Conservation (phyloP, 179 eudicot genomes). For the Corrigiola litoralis region DNA sequence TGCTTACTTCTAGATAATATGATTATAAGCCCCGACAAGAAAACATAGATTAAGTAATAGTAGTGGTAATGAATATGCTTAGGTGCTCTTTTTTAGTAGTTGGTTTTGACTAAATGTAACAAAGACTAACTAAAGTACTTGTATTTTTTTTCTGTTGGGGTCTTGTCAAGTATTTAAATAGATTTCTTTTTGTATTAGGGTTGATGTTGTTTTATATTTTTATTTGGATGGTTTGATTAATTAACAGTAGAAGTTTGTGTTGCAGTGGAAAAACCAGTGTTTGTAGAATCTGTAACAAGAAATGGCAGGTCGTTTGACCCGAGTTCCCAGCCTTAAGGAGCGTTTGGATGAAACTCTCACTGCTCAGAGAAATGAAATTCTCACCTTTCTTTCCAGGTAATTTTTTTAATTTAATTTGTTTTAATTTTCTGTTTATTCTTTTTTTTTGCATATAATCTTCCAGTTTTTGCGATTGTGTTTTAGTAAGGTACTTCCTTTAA, state of each 20-base stretch:
- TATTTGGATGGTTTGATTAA: background rate
- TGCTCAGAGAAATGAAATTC: conserved; percentile 62
- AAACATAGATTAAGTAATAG: too few relatives aligned
- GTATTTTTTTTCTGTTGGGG: background rate
- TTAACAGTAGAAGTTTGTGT: background rate
- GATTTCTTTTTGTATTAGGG: background rate
- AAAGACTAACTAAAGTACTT: too few relatives aligned
- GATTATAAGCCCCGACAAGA: too few relatives aligned
- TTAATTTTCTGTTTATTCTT: background rate
- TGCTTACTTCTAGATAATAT: conserved; percentile 13
- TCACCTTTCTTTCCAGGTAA: conserved; percentile 57
- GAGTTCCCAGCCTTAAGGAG: conserved; percentile 62
- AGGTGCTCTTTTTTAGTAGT: background rate
- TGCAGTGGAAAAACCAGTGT: too few relatives aligned
- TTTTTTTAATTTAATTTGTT: background rate
- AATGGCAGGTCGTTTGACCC: conserved; percentile 28
- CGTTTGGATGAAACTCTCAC: conserved; percentile 64
- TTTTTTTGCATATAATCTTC: background rate
- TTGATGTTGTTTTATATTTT: background rate
- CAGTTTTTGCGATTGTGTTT: too few relatives aligned
- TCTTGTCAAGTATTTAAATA: too few relatives aligned
- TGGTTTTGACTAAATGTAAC: background rate
- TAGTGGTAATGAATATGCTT: too few relatives aligned
- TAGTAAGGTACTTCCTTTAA: too few relatives aligned
- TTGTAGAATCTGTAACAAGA: too few relatives aligned